These are phyloP conservation scores for Chaetothyriales sp. DNA, from an alignment of 2,329 filamentous ascomycete species.

Conservation along the genomic window DNA sequence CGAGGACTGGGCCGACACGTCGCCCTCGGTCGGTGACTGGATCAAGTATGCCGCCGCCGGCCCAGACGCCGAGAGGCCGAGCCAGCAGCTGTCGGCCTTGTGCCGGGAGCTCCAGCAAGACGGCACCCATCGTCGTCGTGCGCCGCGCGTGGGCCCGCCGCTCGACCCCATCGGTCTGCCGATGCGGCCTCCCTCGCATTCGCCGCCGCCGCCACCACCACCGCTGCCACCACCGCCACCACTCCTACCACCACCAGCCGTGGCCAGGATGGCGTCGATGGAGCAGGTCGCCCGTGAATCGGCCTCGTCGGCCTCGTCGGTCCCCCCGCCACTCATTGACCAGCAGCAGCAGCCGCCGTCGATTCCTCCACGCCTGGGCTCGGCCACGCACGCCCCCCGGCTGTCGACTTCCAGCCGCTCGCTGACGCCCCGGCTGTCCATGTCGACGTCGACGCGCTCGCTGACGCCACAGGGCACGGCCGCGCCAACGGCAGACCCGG, in stretches of 20 bases:
- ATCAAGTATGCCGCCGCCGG: slow-evolving; percentile 30
- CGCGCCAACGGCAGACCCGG: slow-evolving; percentile 5
- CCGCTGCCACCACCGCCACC: no score
- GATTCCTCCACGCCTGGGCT: slow-evolving; percentile 7
- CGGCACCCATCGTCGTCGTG: no score
- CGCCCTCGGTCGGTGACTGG: slow-evolving; percentile 37
- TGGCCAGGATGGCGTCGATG: slow-evolving; percentile 7
- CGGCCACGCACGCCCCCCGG: slow-evolving; percentile 1
- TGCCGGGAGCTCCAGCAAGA: slow-evolving; percentile 3
- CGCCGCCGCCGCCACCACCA: slow-evolving; percentile 16
- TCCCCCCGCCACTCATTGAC: background rate
- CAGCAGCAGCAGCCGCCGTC: slow-evolving; percentile 2
- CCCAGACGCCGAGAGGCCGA: slow-evolving; percentile 4
- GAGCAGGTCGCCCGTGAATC: slow-evolving; percentile 11
- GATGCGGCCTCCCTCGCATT: slow-evolving; percentile 14
- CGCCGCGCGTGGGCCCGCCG: background rate
- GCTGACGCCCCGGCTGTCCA: slow-evolving; percentile 7
- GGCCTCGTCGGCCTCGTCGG: no score
- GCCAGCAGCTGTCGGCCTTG: slow-evolving; percentile 7
- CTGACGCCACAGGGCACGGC: slow-evolving; percentile 3
- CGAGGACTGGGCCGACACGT: slow-evolving; percentile 37
- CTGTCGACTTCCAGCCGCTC: slow-evolving; percentile 3
- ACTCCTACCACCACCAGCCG: slow-evolving; percentile 15
- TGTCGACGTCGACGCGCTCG: slow-evolving; percentile 2
- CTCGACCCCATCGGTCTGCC: slow-evolving; percentile 3